phyloP scores from a whole-genome alignment of 306 rosid species.

The Trifolium subterraneum region DNA sequence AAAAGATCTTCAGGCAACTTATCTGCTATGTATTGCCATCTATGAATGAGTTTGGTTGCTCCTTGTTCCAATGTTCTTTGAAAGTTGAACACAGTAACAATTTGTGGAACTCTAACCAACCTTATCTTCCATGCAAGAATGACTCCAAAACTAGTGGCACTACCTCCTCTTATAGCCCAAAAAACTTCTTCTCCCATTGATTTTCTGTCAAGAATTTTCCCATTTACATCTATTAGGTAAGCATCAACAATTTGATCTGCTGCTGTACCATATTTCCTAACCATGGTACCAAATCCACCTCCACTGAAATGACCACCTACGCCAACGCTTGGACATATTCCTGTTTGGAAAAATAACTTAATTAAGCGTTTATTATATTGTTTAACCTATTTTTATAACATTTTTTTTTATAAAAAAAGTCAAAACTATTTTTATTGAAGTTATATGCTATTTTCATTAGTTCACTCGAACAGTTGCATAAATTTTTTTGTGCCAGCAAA shows the following conservation, averaged over 20 bases:
- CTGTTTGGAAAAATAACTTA: conserved; percentile 5
- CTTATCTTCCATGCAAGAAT: conserved; percentile 61
- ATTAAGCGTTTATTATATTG: too few species aligned
- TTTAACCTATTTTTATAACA: too few species aligned
- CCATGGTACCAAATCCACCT: conserved; percentile 53
- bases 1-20: conserved; percentile 59
- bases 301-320: conserved; percentile 68
- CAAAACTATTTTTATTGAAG: too few species aligned
- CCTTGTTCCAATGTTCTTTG: conserved; percentile 46
- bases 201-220: conserved; percentile 51
- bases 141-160: conserved; percentile 66
- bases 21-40: conserved; percentile 50
- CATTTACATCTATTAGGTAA: conserved; percentile 47
- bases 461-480: background rate
- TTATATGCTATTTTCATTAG: background rate
- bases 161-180: conserved; percentile 77
- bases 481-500: background rate
- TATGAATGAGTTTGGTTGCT: conserved; percentile 41
- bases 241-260: conserved; percentile 69
- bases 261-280: conserved; percentile 62
- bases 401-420: too few species aligned
- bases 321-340: conserved; percentile 58
- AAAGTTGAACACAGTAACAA: conserved; percentile 51
- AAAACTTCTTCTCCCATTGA: conserved; percentile 66
- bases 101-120: conserved; percentile 51